phyloP scores from a whole-genome alignment of 1,284 basidiomycete species.

The Ustilago cynodontis region DNA sequence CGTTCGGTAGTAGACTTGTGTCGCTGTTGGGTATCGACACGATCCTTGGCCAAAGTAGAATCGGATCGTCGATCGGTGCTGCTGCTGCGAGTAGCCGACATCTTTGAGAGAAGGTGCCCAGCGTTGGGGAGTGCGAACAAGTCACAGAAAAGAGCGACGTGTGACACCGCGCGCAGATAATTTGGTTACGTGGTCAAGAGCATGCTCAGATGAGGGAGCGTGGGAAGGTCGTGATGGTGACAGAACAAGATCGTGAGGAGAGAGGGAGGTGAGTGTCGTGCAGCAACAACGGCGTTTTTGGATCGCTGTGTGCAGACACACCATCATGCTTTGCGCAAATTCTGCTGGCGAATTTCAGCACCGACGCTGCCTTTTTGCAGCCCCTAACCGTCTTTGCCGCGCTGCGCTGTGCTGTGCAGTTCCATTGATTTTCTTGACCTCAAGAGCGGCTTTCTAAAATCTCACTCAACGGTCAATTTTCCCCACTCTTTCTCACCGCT shows the following conservation, averaged over 20 bases:
- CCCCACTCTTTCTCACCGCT: not conserved
- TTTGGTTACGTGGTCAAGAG: too few relatives aligned
- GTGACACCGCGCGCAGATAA: too few relatives aligned
- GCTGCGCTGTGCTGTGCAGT: not conserved
- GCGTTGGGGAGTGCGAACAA: too few relatives aligned
- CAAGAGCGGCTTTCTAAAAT: not conserved
- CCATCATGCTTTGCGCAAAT: not conserved
- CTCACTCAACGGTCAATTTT: not conserved
- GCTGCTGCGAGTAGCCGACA: not conserved
- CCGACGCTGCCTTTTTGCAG: not conserved
- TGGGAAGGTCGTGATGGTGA: not conserved
- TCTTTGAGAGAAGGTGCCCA: not conserved
- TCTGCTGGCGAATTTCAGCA: not conserved
- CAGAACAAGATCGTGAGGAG: not conserved
- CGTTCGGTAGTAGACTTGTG: not conserved
- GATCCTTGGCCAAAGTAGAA: not conserved
- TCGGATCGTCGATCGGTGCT: not conserved
- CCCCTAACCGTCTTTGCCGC: not conserved
- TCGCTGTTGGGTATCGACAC: not conserved
- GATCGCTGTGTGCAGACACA: conserved; percentile 1
- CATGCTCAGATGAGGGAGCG: not conserved
- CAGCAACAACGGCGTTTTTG: too few relatives aligned
- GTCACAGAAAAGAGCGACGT: too few relatives aligned
- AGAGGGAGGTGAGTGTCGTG: too few relatives aligned
- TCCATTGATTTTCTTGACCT: not conserved